These are phyloP conservation scores for Talaromyces ruber DNA, from an alignment of 495 filamentous ascomycete species.

Conservation along the genomic window DNA sequence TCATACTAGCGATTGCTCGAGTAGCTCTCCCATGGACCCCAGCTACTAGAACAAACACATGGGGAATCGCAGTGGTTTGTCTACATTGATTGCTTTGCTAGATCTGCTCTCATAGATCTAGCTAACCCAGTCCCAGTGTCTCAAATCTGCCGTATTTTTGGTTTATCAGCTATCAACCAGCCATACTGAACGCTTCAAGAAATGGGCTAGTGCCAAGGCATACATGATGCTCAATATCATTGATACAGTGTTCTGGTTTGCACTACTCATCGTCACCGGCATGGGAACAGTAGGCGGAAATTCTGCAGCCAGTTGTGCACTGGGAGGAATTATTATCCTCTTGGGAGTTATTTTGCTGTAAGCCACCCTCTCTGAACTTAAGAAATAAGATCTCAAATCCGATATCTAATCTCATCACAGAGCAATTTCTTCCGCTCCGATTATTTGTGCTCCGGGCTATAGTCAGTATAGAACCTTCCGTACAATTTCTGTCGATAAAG, in stretches of 20 bases:
- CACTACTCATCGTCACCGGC: slow-evolving; percentile 16
- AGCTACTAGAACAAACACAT: slow-evolving; percentile 13
- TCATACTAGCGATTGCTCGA: slow-evolving; percentile 17
- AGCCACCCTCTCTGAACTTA: background rate
- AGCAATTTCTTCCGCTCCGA: no score
- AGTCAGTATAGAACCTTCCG: no score
- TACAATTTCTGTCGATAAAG: no score
- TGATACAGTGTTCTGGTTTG: slow-evolving; percentile 27
- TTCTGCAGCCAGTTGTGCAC: slow-evolving; percentile 12
- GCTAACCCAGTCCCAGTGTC: slow-evolving; percentile 14
- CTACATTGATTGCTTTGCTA: background rate
- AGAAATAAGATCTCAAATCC: no score
- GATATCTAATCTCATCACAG: no score
- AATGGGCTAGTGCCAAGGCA: slow-evolving; percentile 21
- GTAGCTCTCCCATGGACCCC: slow-evolving; percentile 15
- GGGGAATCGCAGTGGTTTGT: slow-evolving; percentile 21
- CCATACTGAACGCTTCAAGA: slow-evolving; percentile 14
- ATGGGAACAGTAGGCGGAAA: slow-evolving; percentile 8
- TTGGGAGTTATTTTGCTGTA: slow-evolving; percentile 15
- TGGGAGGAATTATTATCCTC: slow-evolving; percentile 13
- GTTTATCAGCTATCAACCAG: slow-evolving; percentile 22
- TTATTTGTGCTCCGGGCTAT: no score
- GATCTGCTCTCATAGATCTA: background rate
- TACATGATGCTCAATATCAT: slow-evolving; percentile 22
- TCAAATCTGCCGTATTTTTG: slow-evolving; percentile 26